Evolutionary conservation across 306 rosid species (phyloP), one percentile per base, ranked within the genome.

Genomic region (Sechiopsis laciniata): DNA sequence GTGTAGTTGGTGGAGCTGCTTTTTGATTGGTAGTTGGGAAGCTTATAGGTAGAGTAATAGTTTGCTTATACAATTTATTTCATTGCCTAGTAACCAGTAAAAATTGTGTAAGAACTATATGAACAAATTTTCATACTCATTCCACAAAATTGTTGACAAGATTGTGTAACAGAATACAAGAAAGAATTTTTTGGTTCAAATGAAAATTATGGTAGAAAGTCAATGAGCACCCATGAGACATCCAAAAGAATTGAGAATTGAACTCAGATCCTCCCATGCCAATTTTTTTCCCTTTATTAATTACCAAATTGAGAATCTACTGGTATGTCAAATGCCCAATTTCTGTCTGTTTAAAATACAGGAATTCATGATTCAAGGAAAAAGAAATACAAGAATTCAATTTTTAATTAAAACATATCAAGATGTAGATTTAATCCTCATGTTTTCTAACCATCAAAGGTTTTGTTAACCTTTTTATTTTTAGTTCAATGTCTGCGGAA

Each of bases 161-260:
- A 2, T 56, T 56, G 62, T 56, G 61, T n/a, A 55, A 56, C 61
- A 19, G 5, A 55, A 55, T 6, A 19, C 29, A 56, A 19, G 29
- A 56, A 37, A 37, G 45, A 37, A 37, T 5, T 10, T 4, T 22
- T 3, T 57, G 15, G 51, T 61, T 61, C 20, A 32, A 6, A 15
- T 61, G 46, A 29, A 29, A 61, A 16, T 61, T 61, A 61, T 61
- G 68, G 29, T 60, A 60, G 66, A 60, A 13, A 60, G 66, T 60
- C 17, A 57, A 57, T 6, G 26, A 57, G 16, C 16, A 20, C 19
- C 14, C 17, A 57, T 57, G 26, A 57, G 8, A 26, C 63, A 57
- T 21, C 35, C 26, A 17, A 57, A 19, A 57, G 37, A n/a, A 55
- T 55, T 22, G 19, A 54, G 26, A 20, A 59, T 5, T 19, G 29